phyloP scores from a whole-genome alignment of 805 yeast species.

The Lipomyces yamanashiensis region DNA sequence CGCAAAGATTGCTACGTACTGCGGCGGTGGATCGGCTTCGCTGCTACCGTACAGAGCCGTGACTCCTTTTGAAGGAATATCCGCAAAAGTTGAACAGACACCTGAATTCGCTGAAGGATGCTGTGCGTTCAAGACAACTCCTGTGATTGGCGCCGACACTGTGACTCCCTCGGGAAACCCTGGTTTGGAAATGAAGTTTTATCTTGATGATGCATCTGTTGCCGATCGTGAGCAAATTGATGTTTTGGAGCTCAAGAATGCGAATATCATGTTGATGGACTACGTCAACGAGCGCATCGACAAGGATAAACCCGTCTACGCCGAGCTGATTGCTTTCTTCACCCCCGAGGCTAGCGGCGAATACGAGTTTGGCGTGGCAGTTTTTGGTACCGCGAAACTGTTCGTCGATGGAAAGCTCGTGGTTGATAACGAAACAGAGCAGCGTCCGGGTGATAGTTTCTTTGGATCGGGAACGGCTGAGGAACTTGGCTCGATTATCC shows the following conservation, averaged over 20 bases:
- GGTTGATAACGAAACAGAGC: conserved; percentile 61
- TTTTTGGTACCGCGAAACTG: conserved; percentile 60
- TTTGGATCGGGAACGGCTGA: conserved; percentile 62
- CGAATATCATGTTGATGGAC: conserved; percentile 20
- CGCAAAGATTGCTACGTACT: conserved; percentile 25
- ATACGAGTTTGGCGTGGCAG: conserved; percentile 58
- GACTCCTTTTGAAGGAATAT: conserved; percentile 30
- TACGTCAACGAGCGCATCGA: conserved; percentile 14
- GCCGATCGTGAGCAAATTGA: conserved; percentile 12
- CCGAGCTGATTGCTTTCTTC: conserved; percentile 52
- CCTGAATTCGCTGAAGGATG: conserved; percentile 17
- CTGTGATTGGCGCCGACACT: conserved; percentile 11
- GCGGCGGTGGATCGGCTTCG: conserved; percentile 34
- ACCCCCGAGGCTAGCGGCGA: conserved; percentile 55
- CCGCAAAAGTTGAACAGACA: conserved; percentile 8
- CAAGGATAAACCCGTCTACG: conserved; percentile 46
- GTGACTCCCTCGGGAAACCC: conserved; percentile 15
- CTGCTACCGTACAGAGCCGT: conserved; percentile 24
- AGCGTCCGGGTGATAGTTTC: conserved; percentile 55
- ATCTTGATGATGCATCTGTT: conserved; percentile 1
- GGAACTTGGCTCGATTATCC: conserved; percentile 48
- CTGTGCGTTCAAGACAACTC: conserved; percentile 15
- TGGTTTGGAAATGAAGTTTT: conserved; percentile 11
- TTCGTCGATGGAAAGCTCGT: conserved; percentile 58
- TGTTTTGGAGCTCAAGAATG: background rate